Evolutionary conservation across 2,329 filamentous ascomycete species (phyloP).

Genomic region (Sarocladiaceae sp.): DNA sequence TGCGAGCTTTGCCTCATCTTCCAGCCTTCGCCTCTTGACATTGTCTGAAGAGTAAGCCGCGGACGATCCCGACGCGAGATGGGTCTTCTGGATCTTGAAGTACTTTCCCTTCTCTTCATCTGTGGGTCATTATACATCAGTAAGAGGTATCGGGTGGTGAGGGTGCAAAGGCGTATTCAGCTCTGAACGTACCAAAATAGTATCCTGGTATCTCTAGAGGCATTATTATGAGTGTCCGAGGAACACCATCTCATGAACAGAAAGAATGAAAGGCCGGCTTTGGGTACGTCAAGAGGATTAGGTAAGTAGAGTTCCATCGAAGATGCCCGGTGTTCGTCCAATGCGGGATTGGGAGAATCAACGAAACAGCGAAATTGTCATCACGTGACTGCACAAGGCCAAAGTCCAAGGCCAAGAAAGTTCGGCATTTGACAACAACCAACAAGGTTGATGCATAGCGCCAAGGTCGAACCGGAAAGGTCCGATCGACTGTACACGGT

Average conservation of each 20-base stretch:
- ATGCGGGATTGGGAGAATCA: too few species aligned
- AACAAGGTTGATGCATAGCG: too few species aligned
- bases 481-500: neutral
- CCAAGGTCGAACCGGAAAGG: too few species aligned
- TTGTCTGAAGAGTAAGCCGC: slow-evolving; percentile 51
- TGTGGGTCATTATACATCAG: slow-evolving; percentile 18
- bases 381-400: slow-evolving; percentile 1
- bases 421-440: too few species aligned
- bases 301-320: too few species aligned
- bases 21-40: slow-evolving; percentile 48
- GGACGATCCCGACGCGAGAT: slow-evolving; percentile 33
- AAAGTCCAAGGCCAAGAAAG: too few species aligned
- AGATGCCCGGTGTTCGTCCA: too few species aligned
- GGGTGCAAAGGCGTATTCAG: neutral
- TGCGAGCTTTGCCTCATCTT: slow-evolving; percentile 29
- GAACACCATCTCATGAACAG: too few species aligned
- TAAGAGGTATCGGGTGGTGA: slow-evolving; percentile 1
- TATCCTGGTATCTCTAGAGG: slow-evolving; percentile 42
- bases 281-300: too few species aligned
- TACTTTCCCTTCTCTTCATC: slow-evolving; percentile 57
- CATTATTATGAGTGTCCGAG: neutral
- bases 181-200: slow-evolving; percentile 40
- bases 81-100: slow-evolving; percentile 58
- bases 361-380: too few species aligned
- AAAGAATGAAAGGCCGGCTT: slow-evolving; percentile 1